These are phyloP conservation scores for Arthrobotrys megalospora DNA, from an alignment of 2,329 filamentous ascomycete genomes.

Conservation along the genomic window DNA sequence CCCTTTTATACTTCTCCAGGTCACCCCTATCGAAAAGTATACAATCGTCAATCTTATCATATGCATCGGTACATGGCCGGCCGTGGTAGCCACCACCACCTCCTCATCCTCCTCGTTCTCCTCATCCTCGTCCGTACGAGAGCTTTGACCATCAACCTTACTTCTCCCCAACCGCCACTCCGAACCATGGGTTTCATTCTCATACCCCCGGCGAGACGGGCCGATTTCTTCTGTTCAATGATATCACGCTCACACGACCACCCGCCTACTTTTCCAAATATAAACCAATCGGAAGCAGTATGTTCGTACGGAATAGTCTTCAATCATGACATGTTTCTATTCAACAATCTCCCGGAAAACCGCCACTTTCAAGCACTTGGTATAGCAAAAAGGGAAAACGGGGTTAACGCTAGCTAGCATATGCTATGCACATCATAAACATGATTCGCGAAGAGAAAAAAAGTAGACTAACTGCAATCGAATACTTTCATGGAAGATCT, in stretches of 20 bases:
- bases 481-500: not conserved
- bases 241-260: conserved; percentile 28
- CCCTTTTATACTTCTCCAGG: conserved; percentile 25
- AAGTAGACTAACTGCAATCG: not conserved
- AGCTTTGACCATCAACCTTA: not conserved
- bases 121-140: not conserved
- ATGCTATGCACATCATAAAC: too few species aligned
- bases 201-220: conserved; percentile 15
- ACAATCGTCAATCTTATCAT: conserved; percentile 4
- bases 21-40: not conserved
- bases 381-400: too few species aligned
- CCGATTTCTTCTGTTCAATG: conserved; percentile 1
- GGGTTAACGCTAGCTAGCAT: too few species aligned
- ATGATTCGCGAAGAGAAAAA: too few species aligned
- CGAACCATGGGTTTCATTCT: conserved; percentile 18
- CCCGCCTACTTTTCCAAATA: not conserved
- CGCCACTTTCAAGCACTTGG: not conserved
- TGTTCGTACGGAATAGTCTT: not conserved
- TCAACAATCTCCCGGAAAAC: conserved; percentile 5
- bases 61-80: not conserved
- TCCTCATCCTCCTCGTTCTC: not conserved
- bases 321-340: conserved; percentile 4
- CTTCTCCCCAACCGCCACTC: not conserved
- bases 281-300: not conserved
- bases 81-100: not conserved